phyloP scores from a whole-genome alignment of 169 alveolate genomes.

The Plasmodium berghei region DNA sequence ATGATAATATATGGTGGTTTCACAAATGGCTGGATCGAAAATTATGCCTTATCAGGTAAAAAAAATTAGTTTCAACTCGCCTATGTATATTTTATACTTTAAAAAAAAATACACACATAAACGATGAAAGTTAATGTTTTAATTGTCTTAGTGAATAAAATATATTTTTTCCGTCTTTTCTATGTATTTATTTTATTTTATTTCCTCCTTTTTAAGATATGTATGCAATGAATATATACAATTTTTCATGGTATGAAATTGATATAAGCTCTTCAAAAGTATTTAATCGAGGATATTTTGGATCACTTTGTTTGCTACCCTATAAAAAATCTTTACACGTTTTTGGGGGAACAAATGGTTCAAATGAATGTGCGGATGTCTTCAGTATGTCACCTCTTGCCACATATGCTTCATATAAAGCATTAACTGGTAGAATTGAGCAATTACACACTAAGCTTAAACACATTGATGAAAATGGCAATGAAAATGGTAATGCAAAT shows the following conservation, averaged over 20 bases:
- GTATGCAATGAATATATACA: slow-evolving; percentile 72
- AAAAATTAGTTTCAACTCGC: not conserved
- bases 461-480: slow-evolving; percentile 7
- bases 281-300: slow-evolving; percentile 72
- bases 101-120: not conserved
- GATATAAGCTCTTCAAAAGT: slow-evolving; percentile 58
- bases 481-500: not conserved
- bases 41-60: slow-evolving; percentile 72
- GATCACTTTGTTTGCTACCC: slow-evolving; percentile 60
- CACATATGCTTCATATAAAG: slow-evolving; percentile 66
- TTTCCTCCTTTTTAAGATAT: slow-evolving; percentile 22
- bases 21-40: slow-evolving; percentile 76
- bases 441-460: slow-evolving; percentile 28
- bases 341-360: slow-evolving; percentile 67
- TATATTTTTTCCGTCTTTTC: not conserved
- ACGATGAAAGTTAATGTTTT: not conserved
- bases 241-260: slow-evolving; percentile 67
- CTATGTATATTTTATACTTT: too few relatives aligned
- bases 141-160: too few relatives aligned
- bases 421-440: slow-evolving; percentile 44
- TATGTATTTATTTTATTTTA: not conserved
- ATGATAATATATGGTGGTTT: slow-evolving; percentile 75
- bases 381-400: slow-evolving; percentile 73
- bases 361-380: slow-evolving; percentile 44
- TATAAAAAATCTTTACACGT: slow-evolving; percentile 69